Percentiles rank a stretch among this genome's conserved stretches.
Evolutionary conservation across 331 rosid species (phyloP).

Genomic region (Saraca asoca): DNA sequence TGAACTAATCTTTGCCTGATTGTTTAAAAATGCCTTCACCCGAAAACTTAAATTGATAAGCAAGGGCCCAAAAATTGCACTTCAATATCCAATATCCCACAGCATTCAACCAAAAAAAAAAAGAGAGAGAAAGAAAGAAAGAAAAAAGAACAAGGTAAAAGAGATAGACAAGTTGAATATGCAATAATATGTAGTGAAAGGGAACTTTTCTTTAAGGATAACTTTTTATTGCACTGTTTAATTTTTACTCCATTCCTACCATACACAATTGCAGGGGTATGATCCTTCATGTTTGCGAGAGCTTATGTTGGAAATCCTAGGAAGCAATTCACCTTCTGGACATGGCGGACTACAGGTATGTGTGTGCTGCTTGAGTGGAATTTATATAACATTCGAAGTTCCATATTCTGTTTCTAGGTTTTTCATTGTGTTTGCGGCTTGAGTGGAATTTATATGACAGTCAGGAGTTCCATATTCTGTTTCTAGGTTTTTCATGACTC

Average conservation of each 20-base stretch:
- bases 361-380: constrained; percentile 20
- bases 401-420: constrained; percentile 25
- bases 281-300: constrained; percentile 97
- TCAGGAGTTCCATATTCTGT: constrained; percentile 29
- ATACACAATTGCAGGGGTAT: constrained; percentile 68
- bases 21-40: constrained; percentile 15
- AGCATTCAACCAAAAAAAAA: not conserved
- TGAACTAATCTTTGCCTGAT: constrained; percentile 23
- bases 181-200: not conserved
- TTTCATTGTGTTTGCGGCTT: constrained; percentile 27
- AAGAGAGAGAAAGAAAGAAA: no score
- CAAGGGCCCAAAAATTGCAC: constrained; percentile 24
- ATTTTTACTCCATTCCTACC: constrained; percentile 29
- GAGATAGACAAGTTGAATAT: no score
- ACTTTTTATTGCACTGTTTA: constrained; percentile 29
- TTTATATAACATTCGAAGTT: constrained; percentile 28
- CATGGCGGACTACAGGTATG: constrained; percentile 79
- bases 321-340: constrained; percentile 64
- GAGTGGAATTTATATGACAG: constrained; percentile 12
- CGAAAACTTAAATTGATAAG: constrained; percentile 21
- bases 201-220: constrained; percentile 7
- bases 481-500: constrained; percentile 26
- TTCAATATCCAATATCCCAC: constrained; percentile 11
- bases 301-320: constrained; percentile 65
- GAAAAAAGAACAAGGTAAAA: no score